Evolutionary conservation across 768 basidiomycete genomes (phyloP), one percentile per base, ranked within the genome.

Genomic region (Agrocybe pediades): DNA sequence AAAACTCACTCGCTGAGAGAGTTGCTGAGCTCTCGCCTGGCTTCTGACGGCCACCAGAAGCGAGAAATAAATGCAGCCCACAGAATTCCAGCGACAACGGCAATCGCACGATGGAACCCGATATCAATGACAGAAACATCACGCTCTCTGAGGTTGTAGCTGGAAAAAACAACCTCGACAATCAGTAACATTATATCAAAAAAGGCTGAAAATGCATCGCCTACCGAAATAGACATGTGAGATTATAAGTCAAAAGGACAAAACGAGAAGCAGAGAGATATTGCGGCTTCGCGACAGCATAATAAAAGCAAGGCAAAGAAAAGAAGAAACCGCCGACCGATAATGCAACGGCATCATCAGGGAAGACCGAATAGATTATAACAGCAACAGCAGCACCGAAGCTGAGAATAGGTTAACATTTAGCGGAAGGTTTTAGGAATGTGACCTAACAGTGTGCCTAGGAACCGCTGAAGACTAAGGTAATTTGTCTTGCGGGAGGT

Each of bases 41-140:
- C 97, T 63, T 97, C 95, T 8, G 90, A 83, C 1, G 97, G 97
- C 96, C 95, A 98, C 90, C 95, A 94, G 57, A 88, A 88, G 43
- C 92, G 77, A 4, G 92, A 94, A 19, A 97, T 85, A 45, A 98
- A 71, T 2, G 87, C 82, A 0, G 95, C 95, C 90, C 92, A 98
- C 1, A 95, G 65, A 2, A 95, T 92, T 7, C 96, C 97, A 6
- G 81, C 80, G 0, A 80, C 88, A 17, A 99, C 96, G 26, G 95
- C 82, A 3, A 88, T 59, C 1, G 87, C 87, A 43, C 97, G 87
- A 62, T 87, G 84, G 26, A 81, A 74, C 0, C 94, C 96, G 47
- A 97, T 83, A 25, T 81, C 70, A 27, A 84, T 59, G 0, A 91
- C 87, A 1, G 84, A 81, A 2, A 86, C 41, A 48, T 83, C 75